A percentile compares a stretch with the other conserved stretches of the same genome.
These are phyloP conservation scores for Blastobotrys raffinosifermentans DNA, from an alignment of 1,139 yeast species.

Conservation along the genomic window DNA sequence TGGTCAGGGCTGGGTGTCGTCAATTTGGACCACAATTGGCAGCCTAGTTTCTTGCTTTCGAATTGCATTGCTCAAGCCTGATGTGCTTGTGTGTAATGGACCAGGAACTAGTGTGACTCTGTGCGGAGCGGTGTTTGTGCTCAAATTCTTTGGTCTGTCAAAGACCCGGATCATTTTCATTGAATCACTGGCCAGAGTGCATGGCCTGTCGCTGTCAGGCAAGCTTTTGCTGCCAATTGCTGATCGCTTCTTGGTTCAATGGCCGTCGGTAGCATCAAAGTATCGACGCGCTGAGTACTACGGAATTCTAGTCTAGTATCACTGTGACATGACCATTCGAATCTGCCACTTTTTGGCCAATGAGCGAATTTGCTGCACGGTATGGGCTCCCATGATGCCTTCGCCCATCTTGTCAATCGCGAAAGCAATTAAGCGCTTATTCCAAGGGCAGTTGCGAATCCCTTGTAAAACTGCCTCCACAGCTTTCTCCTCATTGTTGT, in stretches of 20 bases:
- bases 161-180: conserved; percentile 64
- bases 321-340: no score
- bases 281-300: conserved; percentile 66
- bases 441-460: no score
- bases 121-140: conserved; percentile 53
- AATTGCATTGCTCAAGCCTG: conserved; percentile 31
- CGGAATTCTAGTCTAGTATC: conserved; percentile 59
- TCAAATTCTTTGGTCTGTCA: conserved; percentile 43
- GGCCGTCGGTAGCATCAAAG: conserved; percentile 57
- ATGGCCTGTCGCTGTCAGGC: conserved; percentile 71
- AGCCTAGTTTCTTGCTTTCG: conserved; percentile 25
- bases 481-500: no score
- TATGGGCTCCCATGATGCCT: no score
- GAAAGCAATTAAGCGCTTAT: no score
- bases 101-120: conserved; percentile 90
- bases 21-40: conserved; percentile 46
- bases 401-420: no score
- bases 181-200: conserved; percentile 86
- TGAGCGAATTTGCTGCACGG: no score
- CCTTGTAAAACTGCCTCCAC: no score
- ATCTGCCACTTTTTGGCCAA: no score
- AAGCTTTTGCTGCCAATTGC: conserved; percentile 58
- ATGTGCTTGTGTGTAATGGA: conserved; percentile 65
- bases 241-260: conserved; percentile 81
- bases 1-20: conserved; percentile 53